phyloP scores from a whole-genome alignment of 2,329 filamentous ascomycete species.

The Paecilomyces variotii region DNA sequence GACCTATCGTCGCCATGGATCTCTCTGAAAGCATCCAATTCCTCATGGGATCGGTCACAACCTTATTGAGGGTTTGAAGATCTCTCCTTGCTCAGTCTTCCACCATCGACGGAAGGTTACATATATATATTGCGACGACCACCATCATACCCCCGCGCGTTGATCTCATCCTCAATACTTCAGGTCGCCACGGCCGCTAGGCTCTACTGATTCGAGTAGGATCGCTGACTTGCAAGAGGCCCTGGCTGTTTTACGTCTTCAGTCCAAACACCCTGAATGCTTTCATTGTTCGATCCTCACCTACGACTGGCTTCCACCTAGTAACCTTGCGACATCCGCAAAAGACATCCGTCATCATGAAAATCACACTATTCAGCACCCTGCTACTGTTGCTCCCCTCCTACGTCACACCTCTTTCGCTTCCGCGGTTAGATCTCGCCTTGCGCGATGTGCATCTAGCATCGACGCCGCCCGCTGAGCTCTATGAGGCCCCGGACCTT shows the following conservation, averaged over 20 bases:
- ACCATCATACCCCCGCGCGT: background rate
- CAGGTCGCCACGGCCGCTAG: background rate
- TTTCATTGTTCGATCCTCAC: background rate
- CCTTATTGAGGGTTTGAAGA: background rate
- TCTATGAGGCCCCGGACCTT: conserved; percentile 18
- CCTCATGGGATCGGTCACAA: background rate
- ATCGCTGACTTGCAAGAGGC: background rate
- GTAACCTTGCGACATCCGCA: background rate
- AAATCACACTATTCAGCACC: conserved; percentile 18
- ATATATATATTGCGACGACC: background rate
- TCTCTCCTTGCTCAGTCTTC: background rate
- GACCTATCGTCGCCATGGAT: background rate
- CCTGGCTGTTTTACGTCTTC: background rate
- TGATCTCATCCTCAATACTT: background rate
- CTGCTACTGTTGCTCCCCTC: conserved; percentile 22
- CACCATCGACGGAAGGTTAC: background rate
- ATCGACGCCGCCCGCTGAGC: conserved; percentile 2
- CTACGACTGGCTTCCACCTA: background rate
- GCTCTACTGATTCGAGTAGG: background rate
- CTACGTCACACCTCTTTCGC: conserved; percentile 18
- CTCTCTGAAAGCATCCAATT: background rate
- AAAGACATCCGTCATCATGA: conserved; percentile 19
- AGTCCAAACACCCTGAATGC: too few relatives aligned
- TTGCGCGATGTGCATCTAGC: conserved; percentile 8
- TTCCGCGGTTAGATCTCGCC: conserved; percentile 18